phyloP scores from a whole-genome alignment of 768 basidiomycete species.

The Leccinum sublutescens region DNA sequence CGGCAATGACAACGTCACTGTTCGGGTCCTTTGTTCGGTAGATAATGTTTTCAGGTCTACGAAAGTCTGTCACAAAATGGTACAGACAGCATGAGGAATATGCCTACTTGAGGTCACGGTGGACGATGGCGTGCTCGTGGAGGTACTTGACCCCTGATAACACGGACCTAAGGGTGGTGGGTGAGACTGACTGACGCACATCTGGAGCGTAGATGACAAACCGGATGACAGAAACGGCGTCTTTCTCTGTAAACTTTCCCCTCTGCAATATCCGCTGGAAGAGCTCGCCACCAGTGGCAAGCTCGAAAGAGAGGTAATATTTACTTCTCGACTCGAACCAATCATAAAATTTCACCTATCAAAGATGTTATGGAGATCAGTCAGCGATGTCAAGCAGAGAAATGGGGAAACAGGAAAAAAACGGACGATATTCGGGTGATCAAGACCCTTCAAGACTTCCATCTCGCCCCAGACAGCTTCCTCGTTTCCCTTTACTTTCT shows the following conservation, averaged over 20 bases:
- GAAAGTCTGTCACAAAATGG: not conserved
- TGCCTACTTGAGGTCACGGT: conserved; percentile 87
- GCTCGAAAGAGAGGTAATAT: conserved; percentile 94
- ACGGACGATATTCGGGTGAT: conserved; percentile 89
- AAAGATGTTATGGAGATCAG: not conserved
- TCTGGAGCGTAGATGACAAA: conserved; percentile 34
- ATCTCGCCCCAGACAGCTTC: conserved; percentile 89
- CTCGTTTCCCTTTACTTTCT: conserved; percentile 92
- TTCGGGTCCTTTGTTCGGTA: conserved; percentile 74
- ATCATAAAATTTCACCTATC: conserved; percentile 93
- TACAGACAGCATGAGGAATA: not conserved
- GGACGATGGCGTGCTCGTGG: conserved; percentile 91
- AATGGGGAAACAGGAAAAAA: not conserved
- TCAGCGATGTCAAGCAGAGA: not conserved
- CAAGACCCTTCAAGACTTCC: conserved; percentile 83
- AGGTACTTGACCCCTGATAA: conserved; percentile 86
- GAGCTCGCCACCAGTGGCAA: conserved; percentile 91
- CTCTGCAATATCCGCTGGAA: conserved; percentile 83
- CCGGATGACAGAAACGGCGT: conserved; percentile 78
- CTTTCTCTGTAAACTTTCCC: conserved; percentile 92
- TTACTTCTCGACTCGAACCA: conserved; percentile 94
- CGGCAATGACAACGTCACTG: conserved; percentile 91
- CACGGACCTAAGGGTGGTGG: conserved; percentile 53
- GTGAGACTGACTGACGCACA: not conserved
- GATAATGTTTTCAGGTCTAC: conserved; percentile 92